A percentile compares a stretch with the other conserved stretches of the same genome.
Conservation (phyloP, 192 early-diverging fungal genomes). For the Coemansia umbellata region DNA sequence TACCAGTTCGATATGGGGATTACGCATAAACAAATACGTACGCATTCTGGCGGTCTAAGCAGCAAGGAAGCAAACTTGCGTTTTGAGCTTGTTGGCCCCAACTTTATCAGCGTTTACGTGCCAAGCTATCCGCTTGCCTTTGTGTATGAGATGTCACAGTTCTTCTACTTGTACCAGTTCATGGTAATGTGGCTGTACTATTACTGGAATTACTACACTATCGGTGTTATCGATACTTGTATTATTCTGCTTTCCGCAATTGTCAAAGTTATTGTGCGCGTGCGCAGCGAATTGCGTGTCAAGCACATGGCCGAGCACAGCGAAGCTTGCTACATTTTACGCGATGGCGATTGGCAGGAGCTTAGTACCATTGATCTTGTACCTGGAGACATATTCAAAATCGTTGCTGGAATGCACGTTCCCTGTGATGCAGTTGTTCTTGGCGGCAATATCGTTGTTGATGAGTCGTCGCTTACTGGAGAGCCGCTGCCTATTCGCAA, state of each 20-base stretch:
- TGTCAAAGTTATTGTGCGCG: constrained; percentile 51
- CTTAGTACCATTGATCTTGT: constrained; percentile 54
- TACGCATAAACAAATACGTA: constrained; percentile 43
- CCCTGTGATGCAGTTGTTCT: constrained; percentile 64
- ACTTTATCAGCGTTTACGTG: constrained; percentile 55
- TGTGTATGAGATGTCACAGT: constrained; percentile 53
- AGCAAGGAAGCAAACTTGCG: constrained; percentile 51
- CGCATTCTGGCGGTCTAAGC: constrained; percentile 46
- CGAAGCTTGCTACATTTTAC: constrained; percentile 40
- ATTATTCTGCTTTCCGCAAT: constrained; percentile 54
- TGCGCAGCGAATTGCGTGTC: constrained; percentile 49
- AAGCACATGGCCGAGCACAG: constrained; percentile 53
- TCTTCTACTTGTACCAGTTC: constrained; percentile 55
- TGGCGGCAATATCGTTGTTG: constrained; percentile 61
- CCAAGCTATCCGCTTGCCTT: constrained; percentile 47
- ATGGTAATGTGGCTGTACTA: constrained; percentile 58
- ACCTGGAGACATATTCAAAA: constrained; percentile 58
- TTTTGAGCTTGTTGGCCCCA: constrained; percentile 58
- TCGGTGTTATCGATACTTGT: constrained; percentile 53
- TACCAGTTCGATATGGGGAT: constrained; percentile 56
- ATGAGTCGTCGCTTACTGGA: constrained; percentile 69
- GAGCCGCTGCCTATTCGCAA: constrained; percentile 76
- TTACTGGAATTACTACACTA: constrained; percentile 54
- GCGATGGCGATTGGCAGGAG: constrained; percentile 59
- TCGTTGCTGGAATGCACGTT: constrained; percentile 40